Evolutionary conservation across 371 early-diverging fungal species (phyloP), one percentile per base, ranked within the genome.

Genomic region (Smittium culicis): DNA sequence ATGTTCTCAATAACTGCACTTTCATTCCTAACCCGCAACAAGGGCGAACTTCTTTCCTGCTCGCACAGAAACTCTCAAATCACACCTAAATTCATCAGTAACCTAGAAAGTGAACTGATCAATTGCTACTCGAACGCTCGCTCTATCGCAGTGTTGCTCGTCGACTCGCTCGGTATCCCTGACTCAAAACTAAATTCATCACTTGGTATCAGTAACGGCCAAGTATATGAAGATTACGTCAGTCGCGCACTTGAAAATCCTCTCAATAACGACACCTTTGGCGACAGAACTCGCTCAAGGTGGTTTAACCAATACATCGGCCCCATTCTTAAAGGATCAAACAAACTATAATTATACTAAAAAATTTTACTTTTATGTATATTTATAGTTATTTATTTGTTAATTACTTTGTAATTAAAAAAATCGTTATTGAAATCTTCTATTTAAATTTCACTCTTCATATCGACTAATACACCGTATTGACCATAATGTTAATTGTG

Each of bases 161-260:
- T 89, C 2, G 90, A 90, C 69, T 82, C 88, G 0, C 88, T 89
- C 74, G 89, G 83, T 60, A 76, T 88, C 28, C 82, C 90, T 1
- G 92, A 92, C 60, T 84, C 84, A 64, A 74, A 78, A 45, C 79
- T 92, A n/a, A 84, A 88, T 72, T 87, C 88, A 28, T 85, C 90
- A 2, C 71, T 92, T 8, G 92, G 89, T 54, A 79, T 84, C 17
- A 80, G 74, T 25, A 90, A 90, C 59, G 91, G 90, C 65, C 79
- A 80, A 64, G 85, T 87, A 11, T 92, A 92, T 70, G 88, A 88
- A 68, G 72, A 80, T 61, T 82, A 87, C 73, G 75, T 83, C 30
- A 71, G 83, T 71, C 82, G 85, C 84, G 89, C 86, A 0, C 81
- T 84, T 60, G 72, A 77, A 35, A 88, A 90, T 30, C 90, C 90